These are phyloP conservation scores for Lactarius pseudohatsudake DNA, from an alignment of 768 basidiomycete genomes.

Conservation along the genomic window DNA sequence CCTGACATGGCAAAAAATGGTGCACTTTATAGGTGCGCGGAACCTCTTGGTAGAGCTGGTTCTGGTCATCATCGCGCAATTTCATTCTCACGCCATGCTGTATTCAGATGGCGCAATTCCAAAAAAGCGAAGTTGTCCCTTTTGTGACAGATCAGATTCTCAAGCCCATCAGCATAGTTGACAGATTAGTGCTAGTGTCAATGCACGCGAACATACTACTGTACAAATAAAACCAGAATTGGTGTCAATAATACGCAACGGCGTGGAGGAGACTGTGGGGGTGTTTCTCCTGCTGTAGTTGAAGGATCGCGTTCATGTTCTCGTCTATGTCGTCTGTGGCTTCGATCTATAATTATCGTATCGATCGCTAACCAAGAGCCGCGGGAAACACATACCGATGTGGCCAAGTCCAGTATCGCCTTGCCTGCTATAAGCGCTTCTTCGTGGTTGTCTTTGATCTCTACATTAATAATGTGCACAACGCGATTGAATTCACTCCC, in stretches of 20 bases:
- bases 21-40: background rate
- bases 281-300: conserved; percentile 82
- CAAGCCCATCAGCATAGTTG: background rate
- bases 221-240: background rate
- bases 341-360: conserved; percentile 66
- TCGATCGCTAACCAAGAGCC: conserved; percentile 14
- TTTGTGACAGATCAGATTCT: background rate
- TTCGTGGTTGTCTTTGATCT: conserved; percentile 99
- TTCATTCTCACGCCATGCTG: conserved; percentile 57
- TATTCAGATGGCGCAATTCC: conserved; percentile 15
- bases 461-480: conserved; percentile 95
- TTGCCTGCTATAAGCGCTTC: conserved; percentile 95
- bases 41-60: conserved; percentile 3
- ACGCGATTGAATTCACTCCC: conserved; percentile 93
- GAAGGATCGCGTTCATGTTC: conserved; percentile 85
- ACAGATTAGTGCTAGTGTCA: background rate
- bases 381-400: conserved; percentile 63
- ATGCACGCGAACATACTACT: background rate
- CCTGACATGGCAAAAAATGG: background rate
- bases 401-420: conserved; percentile 89
- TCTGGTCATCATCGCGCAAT: conserved; percentile 49
- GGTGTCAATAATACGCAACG: conserved; percentile 79
- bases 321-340: conserved; percentile 82
- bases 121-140: background rate
- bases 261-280: conserved; percentile 91